phyloP scores from a whole-genome alignment of 108 stramenopile species.

The Conticribra guillardii region DNA sequence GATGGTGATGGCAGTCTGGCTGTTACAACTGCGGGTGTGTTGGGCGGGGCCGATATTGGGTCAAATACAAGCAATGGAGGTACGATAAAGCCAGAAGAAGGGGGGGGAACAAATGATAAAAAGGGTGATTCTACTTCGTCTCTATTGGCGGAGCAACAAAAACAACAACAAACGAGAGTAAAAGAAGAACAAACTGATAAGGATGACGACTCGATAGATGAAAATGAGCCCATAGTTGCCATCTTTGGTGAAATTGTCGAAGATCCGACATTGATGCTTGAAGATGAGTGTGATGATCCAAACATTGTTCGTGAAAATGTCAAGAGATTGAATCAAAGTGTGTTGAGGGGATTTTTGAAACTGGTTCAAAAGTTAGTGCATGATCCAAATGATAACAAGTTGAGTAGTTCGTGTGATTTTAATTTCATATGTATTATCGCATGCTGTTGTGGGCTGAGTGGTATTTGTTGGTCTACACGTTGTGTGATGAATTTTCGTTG shows the following conservation, averaged over 20 bases:
- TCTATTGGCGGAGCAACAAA: neutral
- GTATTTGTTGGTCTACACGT: neutral
- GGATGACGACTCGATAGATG: conserved; percentile 71
- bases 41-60: neutral
- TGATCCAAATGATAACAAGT: conserved; percentile 84
- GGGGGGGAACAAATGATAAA: too few species aligned
- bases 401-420: conserved; percentile 37
- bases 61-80: conserved; percentile 29
- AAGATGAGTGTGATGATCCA: conserved; percentile 78
- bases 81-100: conserved; percentile 51
- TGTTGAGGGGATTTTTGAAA: conserved; percentile 67
- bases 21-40: neutral
- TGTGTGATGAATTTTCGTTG: neutral
- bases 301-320: conserved; percentile 72
- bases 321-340: conserved; percentile 71
- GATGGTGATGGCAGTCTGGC: conserved; percentile 12
- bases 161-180: neutral
- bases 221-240: conserved; percentile 61
- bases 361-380: conserved; percentile 78
- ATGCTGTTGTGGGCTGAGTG: neutral
- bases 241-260: conserved; percentile 90
- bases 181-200: conserved; percentile 9
- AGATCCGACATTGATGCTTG: conserved; percentile 72
- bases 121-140: too few species aligned
- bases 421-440: neutral